Evolutionary conservation across 2,329 filamentous ascomycete genomes (phyloP).

Genomic region (Aspergillus floridensis): DNA sequence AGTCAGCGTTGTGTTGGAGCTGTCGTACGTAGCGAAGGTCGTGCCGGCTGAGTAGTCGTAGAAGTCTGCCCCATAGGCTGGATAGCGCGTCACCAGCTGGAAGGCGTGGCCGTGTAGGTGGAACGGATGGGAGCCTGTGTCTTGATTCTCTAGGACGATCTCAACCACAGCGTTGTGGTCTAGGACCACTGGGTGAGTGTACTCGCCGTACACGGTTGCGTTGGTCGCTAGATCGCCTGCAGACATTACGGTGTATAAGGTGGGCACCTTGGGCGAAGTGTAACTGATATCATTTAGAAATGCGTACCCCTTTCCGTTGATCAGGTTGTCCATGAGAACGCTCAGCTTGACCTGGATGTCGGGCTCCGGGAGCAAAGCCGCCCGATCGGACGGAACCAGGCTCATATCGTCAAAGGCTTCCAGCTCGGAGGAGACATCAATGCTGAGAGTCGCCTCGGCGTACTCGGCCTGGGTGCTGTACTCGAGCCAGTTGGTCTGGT

Average conservation of each 20-base stretch:
- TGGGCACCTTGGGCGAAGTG: constrained; percentile 23
- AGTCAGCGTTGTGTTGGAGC: constrained; percentile 24
- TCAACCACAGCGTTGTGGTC: constrained; percentile 42
- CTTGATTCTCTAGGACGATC: constrained; percentile 46
- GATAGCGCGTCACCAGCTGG: constrained; percentile 62
- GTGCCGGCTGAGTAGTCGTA: constrained; percentile 48
- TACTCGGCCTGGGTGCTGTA: constrained; percentile 50
- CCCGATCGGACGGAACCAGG: constrained; percentile 67
- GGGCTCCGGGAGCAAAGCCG: constrained; percentile 59
- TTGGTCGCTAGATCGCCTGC: constrained; percentile 49
- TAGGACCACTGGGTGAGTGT: constrained; percentile 54
- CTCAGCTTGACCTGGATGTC: constrained; percentile 66
- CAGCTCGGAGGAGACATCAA: constrained; percentile 46
- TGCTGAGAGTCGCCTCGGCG: constrained; percentile 24
- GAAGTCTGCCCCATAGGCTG: constrained; percentile 54
- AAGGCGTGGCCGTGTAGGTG: constrained; percentile 61
- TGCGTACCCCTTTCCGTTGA: constrained; percentile 35
- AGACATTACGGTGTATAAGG: constrained; percentile 28
- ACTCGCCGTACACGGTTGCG: constrained; percentile 62
- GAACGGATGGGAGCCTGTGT: constrained; percentile 48
- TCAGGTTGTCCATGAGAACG: constrained; percentile 59
- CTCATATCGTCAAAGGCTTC: constrained; percentile 70
- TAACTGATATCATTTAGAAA: constrained; percentile 29
- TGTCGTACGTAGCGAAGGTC: constrained; percentile 30
- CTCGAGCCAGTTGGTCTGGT: constrained; percentile 63